phyloP scores from a whole-genome alignment of 768 basidiomycete genomes.

The Auriscalpium vulgare region DNA sequence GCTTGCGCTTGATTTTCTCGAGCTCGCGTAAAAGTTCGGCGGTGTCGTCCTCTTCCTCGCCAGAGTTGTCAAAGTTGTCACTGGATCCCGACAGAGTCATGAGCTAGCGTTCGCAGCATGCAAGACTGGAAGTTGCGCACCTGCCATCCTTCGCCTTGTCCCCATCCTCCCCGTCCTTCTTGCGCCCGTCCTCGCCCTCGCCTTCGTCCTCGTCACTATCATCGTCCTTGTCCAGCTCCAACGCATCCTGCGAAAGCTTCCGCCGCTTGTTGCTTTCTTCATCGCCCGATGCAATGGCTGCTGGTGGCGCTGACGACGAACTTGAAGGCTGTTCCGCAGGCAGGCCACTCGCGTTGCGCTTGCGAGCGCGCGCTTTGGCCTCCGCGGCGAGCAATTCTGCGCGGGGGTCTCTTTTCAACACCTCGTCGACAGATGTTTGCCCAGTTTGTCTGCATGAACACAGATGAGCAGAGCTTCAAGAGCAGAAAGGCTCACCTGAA shows the following conservation, averaged over 20 bases:
- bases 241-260: slow-evolving; percentile 79
- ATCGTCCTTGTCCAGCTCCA: slow-evolving; percentile 88
- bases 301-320: slow-evolving; percentile 32
- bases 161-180: slow-evolving; percentile 27
- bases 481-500: slow-evolving; percentile 51
- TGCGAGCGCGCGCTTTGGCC: slow-evolving; percentile 80
- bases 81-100: slow-evolving; percentile 14
- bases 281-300: slow-evolving; percentile 43
- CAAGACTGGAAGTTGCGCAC: slow-evolving; percentile 21
- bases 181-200: slow-evolving; percentile 24
- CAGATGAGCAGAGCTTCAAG: neutral
- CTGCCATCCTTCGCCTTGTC: slow-evolving; percentile 38
- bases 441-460: slow-evolving; percentile 67
- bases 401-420: slow-evolving; percentile 71
- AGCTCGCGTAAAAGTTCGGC: slow-evolving; percentile 91
- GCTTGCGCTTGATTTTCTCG: slow-evolving; percentile 96
- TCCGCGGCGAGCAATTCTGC: slow-evolving; percentile 82
- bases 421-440: slow-evolving; percentile 75
- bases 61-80: slow-evolving; percentile 48
- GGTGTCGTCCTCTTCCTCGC: slow-evolving; percentile 82
- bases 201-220: slow-evolving; percentile 58
- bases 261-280: slow-evolving; percentile 69
- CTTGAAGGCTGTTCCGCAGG: slow-evolving; percentile 28
- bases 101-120: neutral
- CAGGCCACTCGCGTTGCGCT: slow-evolving; percentile 81